phyloP scores from a whole-genome alignment of 805 yeast species.

The Yamadazyma tumulicola region DNA sequence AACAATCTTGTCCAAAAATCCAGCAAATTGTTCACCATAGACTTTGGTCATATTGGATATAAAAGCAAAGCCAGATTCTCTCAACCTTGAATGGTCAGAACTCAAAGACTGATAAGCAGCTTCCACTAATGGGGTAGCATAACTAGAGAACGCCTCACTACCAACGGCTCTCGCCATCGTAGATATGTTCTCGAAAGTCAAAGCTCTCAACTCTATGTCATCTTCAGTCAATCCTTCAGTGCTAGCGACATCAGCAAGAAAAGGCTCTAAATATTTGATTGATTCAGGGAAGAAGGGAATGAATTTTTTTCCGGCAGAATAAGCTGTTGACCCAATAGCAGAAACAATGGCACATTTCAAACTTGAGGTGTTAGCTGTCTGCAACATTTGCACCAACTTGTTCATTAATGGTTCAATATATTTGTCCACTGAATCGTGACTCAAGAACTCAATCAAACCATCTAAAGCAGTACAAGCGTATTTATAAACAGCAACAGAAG shows the following conservation, averaged over 20 bases:
- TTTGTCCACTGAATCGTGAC: slow-evolving; percentile 74
- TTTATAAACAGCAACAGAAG: slow-evolving; percentile 79
- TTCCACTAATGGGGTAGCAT: slow-evolving; percentile 82
- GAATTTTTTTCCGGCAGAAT: slow-evolving; percentile 86
- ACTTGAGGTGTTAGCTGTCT: slow-evolving; percentile 68
- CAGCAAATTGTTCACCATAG: slow-evolving; percentile 84
- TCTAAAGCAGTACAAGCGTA: slow-evolving; percentile 90
- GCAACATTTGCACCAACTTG: slow-evolving; percentile 80
- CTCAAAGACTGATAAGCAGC: slow-evolving; percentile 79
- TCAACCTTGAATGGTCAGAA: slow-evolving; percentile 76
- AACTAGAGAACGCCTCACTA: slow-evolving; percentile 78
- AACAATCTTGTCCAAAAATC: slow-evolving; percentile 76
- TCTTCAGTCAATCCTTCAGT: slow-evolving; percentile 81
- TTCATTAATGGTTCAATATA: slow-evolving; percentile 89
- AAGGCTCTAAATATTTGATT: slow-evolving; percentile 77
- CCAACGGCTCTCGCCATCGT: slow-evolving; percentile 97
- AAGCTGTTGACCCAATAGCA: slow-evolving; percentile 96
- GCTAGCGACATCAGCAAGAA: slow-evolving; percentile 62
- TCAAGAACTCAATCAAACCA: slow-evolving; percentile 86
- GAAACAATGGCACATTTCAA: slow-evolving; percentile 81
- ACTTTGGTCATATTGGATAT: slow-evolving; percentile 93
- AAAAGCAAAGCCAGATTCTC: slow-evolving; percentile 94
- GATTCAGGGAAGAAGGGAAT: slow-evolving; percentile 83
- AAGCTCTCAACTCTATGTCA: slow-evolving; percentile 86
- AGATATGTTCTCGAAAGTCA: slow-evolving; percentile 89